phyloP scores from a whole-genome alignment of 1,284 basidiomycete genomes.

The Sanguinoderma infundibulare region DNA sequence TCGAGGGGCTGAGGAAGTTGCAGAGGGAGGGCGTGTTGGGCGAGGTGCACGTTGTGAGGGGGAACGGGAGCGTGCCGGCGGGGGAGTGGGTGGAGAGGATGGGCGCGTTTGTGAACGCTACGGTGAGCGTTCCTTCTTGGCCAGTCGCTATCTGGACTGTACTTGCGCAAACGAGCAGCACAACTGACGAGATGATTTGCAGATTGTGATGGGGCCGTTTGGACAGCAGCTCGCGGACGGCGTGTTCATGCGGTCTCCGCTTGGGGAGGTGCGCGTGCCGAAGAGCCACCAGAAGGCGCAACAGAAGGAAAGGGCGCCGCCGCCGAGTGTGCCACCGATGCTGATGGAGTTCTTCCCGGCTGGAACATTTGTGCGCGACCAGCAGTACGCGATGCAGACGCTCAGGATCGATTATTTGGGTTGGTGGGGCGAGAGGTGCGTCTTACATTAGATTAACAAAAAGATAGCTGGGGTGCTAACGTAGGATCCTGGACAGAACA shows the following conservation, averaged over 20 bases:
- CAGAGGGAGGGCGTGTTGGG: conserved; percentile 57
- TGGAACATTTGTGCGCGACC: conserved; percentile 73
- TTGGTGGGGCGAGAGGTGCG: conserved; percentile 68
- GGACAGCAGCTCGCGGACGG: conserved; percentile 75
- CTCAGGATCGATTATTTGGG: conserved; percentile 77
- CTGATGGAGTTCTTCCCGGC: conserved; percentile 84
- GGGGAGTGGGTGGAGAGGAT: conserved; percentile 62
- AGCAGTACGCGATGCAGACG: conserved; percentile 63
- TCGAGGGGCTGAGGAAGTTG: conserved; percentile 55
- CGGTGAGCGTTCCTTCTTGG: conserved; percentile 49
- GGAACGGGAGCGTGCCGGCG: conserved; percentile 42
- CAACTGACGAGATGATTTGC: conserved; percentile 4
- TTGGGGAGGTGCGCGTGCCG: not conserved
- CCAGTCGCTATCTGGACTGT: too few relatives aligned
- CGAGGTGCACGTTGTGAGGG: conserved; percentile 69
- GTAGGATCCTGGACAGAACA: conserved; percentile 30
- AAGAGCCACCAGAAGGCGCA: conserved; percentile 24
- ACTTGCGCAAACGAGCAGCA: not conserved
- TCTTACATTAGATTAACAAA: not conserved
- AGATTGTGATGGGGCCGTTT: conserved; percentile 78
- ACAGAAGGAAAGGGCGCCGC: conserved; percentile 3
- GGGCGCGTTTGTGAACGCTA: conserved; percentile 71
- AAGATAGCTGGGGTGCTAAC: not conserved
- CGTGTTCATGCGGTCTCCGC: conserved; percentile 69
- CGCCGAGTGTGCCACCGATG: conserved; percentile 24